These are phyloP conservation scores for Backusella macrospora DNA, from an alignment of 192 early-diverging fungal genomes.

Conservation along the genomic window DNA sequence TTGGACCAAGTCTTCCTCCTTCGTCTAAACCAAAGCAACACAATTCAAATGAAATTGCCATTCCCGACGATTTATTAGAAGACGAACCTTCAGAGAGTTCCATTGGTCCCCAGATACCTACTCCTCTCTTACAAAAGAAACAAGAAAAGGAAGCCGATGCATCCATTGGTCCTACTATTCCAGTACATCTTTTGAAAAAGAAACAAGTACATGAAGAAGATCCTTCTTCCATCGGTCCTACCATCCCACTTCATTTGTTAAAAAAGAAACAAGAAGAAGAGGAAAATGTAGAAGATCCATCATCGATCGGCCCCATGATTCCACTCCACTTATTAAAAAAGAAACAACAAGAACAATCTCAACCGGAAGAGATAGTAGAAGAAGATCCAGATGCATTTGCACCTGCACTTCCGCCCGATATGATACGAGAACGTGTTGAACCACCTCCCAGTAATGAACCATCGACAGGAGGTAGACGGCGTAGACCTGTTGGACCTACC, in stretches of 20 bases:
- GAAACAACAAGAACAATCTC: slow-evolving; percentile 4
- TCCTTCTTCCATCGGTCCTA: background rate
- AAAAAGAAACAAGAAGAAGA: background rate
- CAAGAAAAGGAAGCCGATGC: background rate
- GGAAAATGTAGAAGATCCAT: background rate
- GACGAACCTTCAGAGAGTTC: background rate
- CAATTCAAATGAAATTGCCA: background rate
- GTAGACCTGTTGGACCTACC: slow-evolving; percentile 31
- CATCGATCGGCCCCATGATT: background rate
- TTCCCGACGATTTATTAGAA: background rate
- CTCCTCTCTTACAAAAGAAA: slow-evolving; percentile 18
- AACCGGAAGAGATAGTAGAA: background rate
- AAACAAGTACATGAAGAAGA: background rate
- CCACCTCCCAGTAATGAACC: background rate
- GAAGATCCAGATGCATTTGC: slow-evolving; percentile 32
- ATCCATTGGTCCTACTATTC: slow-evolving; percentile 17
- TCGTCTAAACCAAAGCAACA: background rate
- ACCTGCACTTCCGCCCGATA: slow-evolving; percentile 38
- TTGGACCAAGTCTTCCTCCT: background rate
- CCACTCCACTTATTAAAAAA: slow-evolving; percentile 19
- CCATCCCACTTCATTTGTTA: slow-evolving; percentile 16
- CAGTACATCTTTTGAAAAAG: slow-evolving; percentile 5
- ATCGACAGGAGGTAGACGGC: background rate
- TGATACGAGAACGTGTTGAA: slow-evolving; percentile 17
- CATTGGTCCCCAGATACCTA: slow-evolving; percentile 24